Evolutionary conservation across 305 asterid species (phyloP), one percentile per base, ranked within the genome.

Genomic region (Plantago rigida): DNA sequence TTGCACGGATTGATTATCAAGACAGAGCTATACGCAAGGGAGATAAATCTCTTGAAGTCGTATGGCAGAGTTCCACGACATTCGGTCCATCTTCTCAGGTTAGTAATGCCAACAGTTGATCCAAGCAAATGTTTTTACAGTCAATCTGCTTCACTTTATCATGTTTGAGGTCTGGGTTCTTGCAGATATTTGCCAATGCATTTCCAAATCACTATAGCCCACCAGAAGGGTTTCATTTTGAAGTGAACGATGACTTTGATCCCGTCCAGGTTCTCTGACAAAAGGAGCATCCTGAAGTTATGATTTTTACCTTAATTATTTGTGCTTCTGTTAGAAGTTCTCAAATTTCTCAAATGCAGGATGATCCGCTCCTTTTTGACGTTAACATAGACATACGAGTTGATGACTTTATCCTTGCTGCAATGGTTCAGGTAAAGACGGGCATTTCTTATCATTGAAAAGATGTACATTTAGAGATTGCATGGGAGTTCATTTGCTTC

Each of bases 1-100:
- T 88, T 75, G 93, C 90, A 48, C 87, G 96, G 54, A 73, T 88
- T 67, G 95, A 88, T 78, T 88, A 86, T 69, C 95, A 88, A 80
- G 96, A 88, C 45, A 80, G 95, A 73, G 92, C 80, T 9, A 77
- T 66, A 47, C 87, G 94, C 5, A 78, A 73, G 62, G 81, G 5
- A 28, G 89, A 84, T 71, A 88, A 84, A 72, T 60, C 84, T 69
- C 88, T 88, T 17, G 94, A 88, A 79, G 95, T 86, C 64, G 66
- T 88, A 68, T 88, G 96, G 96, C 88, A 79, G 62, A 94, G 84
- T 15, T 88, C 96, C 6, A 77, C 71, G 70, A 82, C 94, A 70
- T 78, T 86, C 66, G 95, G 95, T 65, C 56, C 84, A 56, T 82
- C 91, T 14, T 81, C 86, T 58, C 94, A 75, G 82, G 94, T 81